Conservation (phyloP, 1,139 yeast genomes). For the Candida mesenterica region DNA sequence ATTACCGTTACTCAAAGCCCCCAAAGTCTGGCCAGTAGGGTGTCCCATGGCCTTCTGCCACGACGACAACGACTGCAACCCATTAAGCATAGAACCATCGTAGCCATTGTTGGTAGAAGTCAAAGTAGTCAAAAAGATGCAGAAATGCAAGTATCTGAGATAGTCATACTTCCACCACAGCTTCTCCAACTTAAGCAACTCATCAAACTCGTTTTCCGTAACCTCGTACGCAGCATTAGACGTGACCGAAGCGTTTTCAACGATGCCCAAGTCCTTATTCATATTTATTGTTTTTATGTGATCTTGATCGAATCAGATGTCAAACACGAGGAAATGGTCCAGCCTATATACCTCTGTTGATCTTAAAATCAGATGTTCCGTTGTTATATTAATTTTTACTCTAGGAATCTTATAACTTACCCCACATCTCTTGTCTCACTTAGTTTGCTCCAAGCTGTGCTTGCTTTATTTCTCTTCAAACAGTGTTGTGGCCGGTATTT, state of each 20-base stretch:
- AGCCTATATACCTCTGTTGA: not conserved
- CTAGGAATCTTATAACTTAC: no score
- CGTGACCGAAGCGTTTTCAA: not conserved
- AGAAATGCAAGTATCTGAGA: constrained; percentile 12
- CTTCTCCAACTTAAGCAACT: constrained; percentile 10
- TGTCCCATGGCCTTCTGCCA: constrained; percentile 20
- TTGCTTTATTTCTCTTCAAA: no score
- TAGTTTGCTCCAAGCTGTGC: no score
- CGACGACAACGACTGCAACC: constrained; percentile 18
- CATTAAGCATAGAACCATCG: constrained; percentile 24
- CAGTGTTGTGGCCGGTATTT: no score
- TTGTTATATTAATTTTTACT: no score
- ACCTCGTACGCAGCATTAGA: not conserved
- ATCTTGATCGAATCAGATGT: no score
- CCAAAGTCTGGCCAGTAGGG: constrained; percentile 19
- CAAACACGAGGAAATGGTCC: not conserved
- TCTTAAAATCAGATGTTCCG: no score
- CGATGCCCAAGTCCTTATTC: not conserved
- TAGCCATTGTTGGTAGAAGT: constrained; percentile 24
- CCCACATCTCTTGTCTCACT: no score
- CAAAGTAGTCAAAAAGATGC: constrained; percentile 18
- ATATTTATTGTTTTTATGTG: not conserved
- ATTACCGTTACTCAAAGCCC: constrained; percentile 22
- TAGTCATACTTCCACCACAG: constrained; percentile 15
- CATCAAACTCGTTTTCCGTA: constrained; percentile 7